Evolutionary conservation across 2,329 filamentous ascomycete genomes (phyloP).

Genomic region (Ceratocystis albifundus): DNA sequence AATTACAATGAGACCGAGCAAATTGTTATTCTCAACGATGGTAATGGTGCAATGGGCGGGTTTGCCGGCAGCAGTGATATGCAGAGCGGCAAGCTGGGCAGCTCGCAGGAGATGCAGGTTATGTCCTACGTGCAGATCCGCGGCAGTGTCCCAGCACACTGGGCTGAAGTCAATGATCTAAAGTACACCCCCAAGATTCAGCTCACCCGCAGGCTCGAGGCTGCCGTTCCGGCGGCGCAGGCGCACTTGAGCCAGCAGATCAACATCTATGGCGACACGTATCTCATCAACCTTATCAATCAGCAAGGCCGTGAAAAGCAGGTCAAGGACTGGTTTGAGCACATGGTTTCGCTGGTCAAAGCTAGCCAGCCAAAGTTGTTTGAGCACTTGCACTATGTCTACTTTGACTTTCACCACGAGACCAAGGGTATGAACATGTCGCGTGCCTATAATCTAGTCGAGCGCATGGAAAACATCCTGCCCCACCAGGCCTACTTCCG

Average conservation of each 20-base stretch:
- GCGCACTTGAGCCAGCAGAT: constrained; percentile 94
- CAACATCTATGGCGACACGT: constrained; percentile 86
- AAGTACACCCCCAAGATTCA: constrained; percentile 75
- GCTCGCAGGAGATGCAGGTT: constrained; percentile 66
- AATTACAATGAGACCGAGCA: constrained; percentile 99
- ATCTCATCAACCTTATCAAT: constrained; percentile 93
- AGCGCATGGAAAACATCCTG: constrained; percentile 66
- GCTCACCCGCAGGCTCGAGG: constrained; percentile 74
- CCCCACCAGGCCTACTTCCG: constrained; percentile 82
- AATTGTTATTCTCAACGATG: constrained; percentile 78
- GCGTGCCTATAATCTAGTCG: constrained; percentile 73
- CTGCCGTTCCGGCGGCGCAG: constrained; percentile 63
- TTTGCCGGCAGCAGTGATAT: constrained; percentile 67
- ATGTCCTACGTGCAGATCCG: constrained; percentile 92
- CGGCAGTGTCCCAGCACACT: constrained; percentile 90
- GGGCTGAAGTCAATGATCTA: constrained; percentile 90
- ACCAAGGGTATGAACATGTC: constrained; percentile 94
- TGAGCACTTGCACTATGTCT: constrained; percentile 86
- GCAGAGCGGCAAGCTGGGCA: constrained; percentile 57
- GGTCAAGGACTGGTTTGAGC: constrained; percentile 88
- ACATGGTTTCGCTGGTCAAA: constrained; percentile 70
- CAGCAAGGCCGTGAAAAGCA: constrained; percentile 81
- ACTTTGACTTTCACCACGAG: constrained; percentile 97
- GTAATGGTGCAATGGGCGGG: constrained; percentile 59
- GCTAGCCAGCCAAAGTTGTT: constrained; percentile 57